Evolutionary conservation across 2,329 filamentous ascomycete genomes (phyloP).

Genomic region (Escovopsis sp.): DNA sequence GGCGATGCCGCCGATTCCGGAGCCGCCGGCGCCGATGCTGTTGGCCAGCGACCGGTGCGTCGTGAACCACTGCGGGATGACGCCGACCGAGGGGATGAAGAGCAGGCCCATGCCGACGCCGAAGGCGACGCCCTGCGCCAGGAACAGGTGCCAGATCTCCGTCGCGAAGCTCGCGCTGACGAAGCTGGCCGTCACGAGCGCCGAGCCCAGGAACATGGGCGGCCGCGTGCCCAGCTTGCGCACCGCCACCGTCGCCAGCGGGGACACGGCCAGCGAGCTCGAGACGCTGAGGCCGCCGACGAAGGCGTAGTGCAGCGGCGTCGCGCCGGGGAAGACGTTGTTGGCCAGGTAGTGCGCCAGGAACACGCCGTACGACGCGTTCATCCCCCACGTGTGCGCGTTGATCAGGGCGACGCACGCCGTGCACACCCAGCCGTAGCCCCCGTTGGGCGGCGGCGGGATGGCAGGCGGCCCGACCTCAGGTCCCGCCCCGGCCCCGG

Average conservation of each 20-base stretch:
- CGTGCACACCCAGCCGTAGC: conserved; percentile 36
- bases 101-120: conserved; percentile 66
- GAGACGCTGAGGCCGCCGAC: conserved; percentile 36
- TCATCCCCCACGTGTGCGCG: conserved; percentile 61
- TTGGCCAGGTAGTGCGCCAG: conserved; percentile 41
- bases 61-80: conserved; percentile 62
- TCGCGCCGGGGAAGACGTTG: conserved; percentile 46
- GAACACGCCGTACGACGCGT: conserved; percentile 35
- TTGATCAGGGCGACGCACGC: conserved; percentile 35
- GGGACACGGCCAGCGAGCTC: conserved; percentile 49
- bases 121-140: conserved; percentile 61
- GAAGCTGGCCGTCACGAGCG: conserved; percentile 48
- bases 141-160: conserved; percentile 59
- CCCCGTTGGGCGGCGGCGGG: conserved; percentile 37
- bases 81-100: conserved; percentile 52
- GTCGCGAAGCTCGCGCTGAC: conserved; percentile 55
- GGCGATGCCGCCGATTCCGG: conserved; percentile 56
- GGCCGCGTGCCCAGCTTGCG: conserved; percentile 46
- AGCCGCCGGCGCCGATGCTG: conserved; percentile 51
- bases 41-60: conserved; percentile 54
- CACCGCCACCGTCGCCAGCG: conserved; percentile 46
- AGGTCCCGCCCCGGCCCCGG: no score
- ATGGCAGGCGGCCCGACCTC: no score
- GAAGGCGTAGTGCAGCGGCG: conserved; percentile 56
- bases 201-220: conserved; percentile 48